Evolutionary conservation across 2,329 filamentous ascomycete genomes (phyloP), one percentile per base, ranked within the genome.

Genomic region (Fusarium napiforme): DNA sequence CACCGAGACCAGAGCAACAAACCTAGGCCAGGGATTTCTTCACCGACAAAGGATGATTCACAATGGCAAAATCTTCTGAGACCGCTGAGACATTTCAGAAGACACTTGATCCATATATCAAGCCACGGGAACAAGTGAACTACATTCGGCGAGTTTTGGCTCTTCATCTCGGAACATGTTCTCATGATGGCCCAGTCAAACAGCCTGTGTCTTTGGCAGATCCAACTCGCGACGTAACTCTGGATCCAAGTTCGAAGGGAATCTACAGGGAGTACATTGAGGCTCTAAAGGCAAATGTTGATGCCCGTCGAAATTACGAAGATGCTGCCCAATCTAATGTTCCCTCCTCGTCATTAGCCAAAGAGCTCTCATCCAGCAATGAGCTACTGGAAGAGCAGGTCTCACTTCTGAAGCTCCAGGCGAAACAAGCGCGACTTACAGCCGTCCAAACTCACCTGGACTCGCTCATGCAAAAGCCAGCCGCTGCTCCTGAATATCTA

Each of bases 81-180:
- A 71, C 68, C 16, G 57, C 78, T 62, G 77, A 82, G 53, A 80
- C 80, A 39, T 79, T 87, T 39, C 83, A 85, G 61, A 79, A 81
- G 45, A 81, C 80, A 23, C 83, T 92, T 28, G 81, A 84, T 39
- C 86, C 87, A 9, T 90, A 85, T 68, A 83, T 91, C 63, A 88
- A 87, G 58, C 85, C 87, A 34, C 85, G 89, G 32, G 88, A 91
- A 64, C 88, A 92, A 73, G 84, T 86, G 55, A 83, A 85, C 40
- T 87, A 87, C 52, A 87, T 92, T 63, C 85, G 88, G 69, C 87
- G 86, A 56, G 81, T 90, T 36, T 77, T 91, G 50, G 85, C 87
- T 46, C 83, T 87, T 26, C 85, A 90, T 71, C 81, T 92, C 9
- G 85, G 84, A 34, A 83, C 85, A 28, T 85, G 83, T 71, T 77